Evolutionary conservation across 306 rosid species (phyloP), one percentile per base, ranked within the genome.

Genomic region (Lablab purpureus): DNA sequence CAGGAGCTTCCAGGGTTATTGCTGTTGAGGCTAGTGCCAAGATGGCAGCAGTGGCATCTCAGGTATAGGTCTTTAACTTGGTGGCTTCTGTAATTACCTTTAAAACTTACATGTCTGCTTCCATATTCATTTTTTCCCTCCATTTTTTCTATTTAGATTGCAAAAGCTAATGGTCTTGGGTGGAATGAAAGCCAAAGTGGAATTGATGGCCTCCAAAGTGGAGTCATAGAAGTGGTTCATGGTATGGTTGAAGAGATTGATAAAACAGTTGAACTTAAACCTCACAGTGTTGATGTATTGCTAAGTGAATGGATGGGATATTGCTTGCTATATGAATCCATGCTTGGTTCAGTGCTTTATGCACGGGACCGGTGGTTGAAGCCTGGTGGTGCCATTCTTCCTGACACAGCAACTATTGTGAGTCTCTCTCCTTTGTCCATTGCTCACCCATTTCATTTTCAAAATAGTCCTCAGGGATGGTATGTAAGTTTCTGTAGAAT

Each of bases 281-380:
- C 97, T 67, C 87, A 87, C n/a, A 91, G 93, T 70, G 86, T 95
- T 80, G 98, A 95, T 75, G 91, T 95, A 45, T 79, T 95, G 83
- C 47, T 93, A 58, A 95, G 99, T 84, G 97, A 95, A 84, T 95
- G 99, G 99, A 95, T 95, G 97, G 98, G 99, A 23, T 95, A 95
- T 82, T 95, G 99, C 91, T 62, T 95, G 73, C 85, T 92, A 34
- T 95, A 92, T 9, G 99, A 95, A 85, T 89, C 99, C 80, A 93
- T 93, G 98, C 97, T 95, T 47, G 90, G 91, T 75, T 95, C 96
- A 27, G 96, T 95, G 49, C 99, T 93, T 49, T 91, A 82, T 87
- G 98, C 98, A 19, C 91, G 98, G 63, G 99, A 95, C 80, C 86
- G 77, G 56, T 95, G 95, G 95, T 83, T 95, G 91, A 95, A 91